A percentile compares a stretch with the other conserved stretches of the same genome.
Conservation (phyloP, 2,329 filamentous ascomycete genomes). For the Aquanectria penicillioides region DNA sequence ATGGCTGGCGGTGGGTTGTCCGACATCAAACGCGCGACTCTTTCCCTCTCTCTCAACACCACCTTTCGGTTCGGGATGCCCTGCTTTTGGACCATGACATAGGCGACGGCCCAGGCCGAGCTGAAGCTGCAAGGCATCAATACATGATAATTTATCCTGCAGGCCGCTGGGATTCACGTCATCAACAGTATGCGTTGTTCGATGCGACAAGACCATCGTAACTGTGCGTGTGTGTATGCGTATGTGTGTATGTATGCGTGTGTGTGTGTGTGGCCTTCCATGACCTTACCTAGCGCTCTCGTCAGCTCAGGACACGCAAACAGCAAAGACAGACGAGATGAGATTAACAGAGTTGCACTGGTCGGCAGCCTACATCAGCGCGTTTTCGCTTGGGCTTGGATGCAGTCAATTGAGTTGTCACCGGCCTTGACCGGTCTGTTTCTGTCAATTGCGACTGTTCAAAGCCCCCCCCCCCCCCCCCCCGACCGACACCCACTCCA, state of each 20-base stretch:
- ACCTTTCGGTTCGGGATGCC: no score
- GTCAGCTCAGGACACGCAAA: constrained; percentile 10
- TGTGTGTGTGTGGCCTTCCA: not conserved
- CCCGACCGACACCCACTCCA: not conserved
- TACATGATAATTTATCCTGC: constrained; percentile 15
- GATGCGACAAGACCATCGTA: not conserved
- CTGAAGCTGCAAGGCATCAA: constrained; percentile 25
- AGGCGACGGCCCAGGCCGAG: constrained; percentile 2
- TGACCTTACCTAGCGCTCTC: not conserved
- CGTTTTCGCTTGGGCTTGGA: constrained; percentile 15
- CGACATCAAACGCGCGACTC: not conserved
- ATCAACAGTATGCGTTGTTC: constrained; percentile 22
- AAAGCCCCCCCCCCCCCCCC: not conserved
- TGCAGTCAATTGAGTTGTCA: constrained; percentile 15
- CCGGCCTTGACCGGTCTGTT: constrained; percentile 33
- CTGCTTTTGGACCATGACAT: not conserved
- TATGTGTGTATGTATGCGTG: not conserved
- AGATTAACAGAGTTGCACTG: constrained; percentile 18
- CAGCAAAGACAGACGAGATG: constrained; percentile 12
- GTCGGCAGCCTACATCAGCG: constrained; percentile 12
- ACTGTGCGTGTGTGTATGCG: no score
- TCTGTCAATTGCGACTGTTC: constrained; percentile 9
- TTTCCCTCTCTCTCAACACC: not conserved
- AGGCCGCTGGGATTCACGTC: constrained; percentile 21
- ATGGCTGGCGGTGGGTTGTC: no score